Evolutionary conservation across 169 alveolate species (phyloP).

Genomic region (Eimeria acervulina): DNA sequence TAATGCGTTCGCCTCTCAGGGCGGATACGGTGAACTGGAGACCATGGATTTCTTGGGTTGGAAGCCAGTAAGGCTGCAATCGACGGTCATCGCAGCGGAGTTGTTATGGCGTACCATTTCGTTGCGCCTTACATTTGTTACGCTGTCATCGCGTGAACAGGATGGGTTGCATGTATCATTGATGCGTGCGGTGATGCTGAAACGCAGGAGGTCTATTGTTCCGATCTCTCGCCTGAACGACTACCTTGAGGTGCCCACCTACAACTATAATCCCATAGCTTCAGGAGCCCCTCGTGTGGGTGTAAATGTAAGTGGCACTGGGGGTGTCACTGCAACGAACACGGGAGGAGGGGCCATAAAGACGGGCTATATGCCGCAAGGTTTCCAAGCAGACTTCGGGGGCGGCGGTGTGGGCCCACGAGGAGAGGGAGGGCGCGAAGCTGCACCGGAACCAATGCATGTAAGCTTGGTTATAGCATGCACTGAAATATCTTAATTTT

Average conservation of each 20-base stretch:
- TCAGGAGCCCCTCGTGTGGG: conserved; percentile 63
- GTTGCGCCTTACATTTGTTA: neutral
- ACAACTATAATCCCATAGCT: conserved; percentile 64
- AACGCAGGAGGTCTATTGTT: conserved; percentile 80
- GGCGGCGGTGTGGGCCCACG: conserved; percentile 43
- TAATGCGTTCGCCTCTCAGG: conserved; percentile 45
- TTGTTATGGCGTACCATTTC: neutral
- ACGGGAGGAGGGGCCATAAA: conserved; percentile 47
- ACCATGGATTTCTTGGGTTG: conserved; percentile 84
- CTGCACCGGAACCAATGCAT: conserved; percentile 52
- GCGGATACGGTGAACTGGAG: conserved; percentile 81
- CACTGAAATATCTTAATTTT: neutral
- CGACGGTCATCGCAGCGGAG: neutral
- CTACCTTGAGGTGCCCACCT: conserved; percentile 77
- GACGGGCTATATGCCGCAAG: conserved; percentile 76
- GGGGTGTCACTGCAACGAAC: conserved; percentile 33
- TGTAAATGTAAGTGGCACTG: conserved; percentile 34
- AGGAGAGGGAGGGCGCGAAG: conserved; percentile 60
- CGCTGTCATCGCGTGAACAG: neutral
- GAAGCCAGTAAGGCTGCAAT: conserved; percentile 71
- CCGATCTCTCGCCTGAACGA: conserved; percentile 81
- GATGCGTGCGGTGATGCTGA: neutral
- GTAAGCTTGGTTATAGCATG: neutral
- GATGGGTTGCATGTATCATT: neutral
- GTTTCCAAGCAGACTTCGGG: conserved; percentile 79